Percentiles rank a stretch among this genome's conserved stretches.
Evolutionary conservation across 495 filamentous ascomycete genomes (phyloP).

Genomic region (Usnea hakonensis): DNA sequence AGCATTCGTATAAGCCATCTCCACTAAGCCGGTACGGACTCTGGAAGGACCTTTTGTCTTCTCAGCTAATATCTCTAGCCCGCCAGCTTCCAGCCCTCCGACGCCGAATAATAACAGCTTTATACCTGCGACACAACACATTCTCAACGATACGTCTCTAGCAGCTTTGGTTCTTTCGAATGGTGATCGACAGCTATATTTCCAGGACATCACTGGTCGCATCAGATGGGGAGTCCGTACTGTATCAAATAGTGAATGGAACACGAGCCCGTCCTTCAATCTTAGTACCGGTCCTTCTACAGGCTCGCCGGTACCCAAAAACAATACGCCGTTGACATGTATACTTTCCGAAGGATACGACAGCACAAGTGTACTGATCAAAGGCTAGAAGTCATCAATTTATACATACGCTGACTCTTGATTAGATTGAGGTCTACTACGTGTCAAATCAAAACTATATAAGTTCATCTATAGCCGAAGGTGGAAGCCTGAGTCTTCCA

Average conservation of each 20-base stretch:
- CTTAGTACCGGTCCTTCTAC: too few species aligned
- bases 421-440: neutral
- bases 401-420: neutral
- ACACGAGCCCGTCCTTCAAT: neutral
- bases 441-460: neutral
- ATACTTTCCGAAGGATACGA: too few species aligned
- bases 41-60: neutral
- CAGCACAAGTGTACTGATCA: neutral
- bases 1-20: neutral
- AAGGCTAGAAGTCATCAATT: neutral
- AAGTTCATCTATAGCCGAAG: too few species aligned
- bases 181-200: neutral
- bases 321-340: neutral
- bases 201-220: neutral
- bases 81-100: too few species aligned
- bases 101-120: neutral
- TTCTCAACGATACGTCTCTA: neutral
- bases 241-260: neutral
- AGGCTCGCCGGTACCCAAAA: neutral
- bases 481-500: neutral
- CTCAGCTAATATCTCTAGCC: neutral
- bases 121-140: too few species aligned
- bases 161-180: neutral
- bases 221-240: neutral
- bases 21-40: neutral